Evolutionary conservation across 345 rosid species (phyloP), one percentile per base, ranked within the genome.

Genomic region (Cardamine resedifolia): DNA sequence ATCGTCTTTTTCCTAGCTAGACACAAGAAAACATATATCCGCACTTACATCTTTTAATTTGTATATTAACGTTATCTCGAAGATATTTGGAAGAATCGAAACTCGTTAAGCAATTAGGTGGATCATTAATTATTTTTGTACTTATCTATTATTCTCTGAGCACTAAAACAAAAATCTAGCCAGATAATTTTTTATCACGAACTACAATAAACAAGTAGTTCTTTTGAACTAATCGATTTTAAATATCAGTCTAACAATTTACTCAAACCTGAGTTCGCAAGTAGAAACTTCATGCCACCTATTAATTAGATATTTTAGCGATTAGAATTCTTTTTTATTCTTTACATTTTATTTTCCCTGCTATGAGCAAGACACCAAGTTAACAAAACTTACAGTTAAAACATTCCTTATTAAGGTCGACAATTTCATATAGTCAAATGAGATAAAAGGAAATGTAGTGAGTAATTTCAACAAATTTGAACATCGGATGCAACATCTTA

Each of bases 401-500:
- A 73, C 49, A 56, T 64, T 53, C 58, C 65, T 24, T 18, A 56
- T 33, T 24, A 56, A 64, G 43, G 4, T 26, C 3, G 41, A 64
- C 21, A 6, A 16, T 58, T 23, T 7, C n/a, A 23, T 44, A 14
- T 20, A 16, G 57, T 31, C 64, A 44, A 52, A 51, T 28, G 45
- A 50, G 51, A 51, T 20, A 14, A 61, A 23, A 55, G 57, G 59
- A 34, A 33, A 16, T 31, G 30, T 11, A 16, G 9, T 44, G n/a
- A 31, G 49, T 53, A 7, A 55, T 33, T 64, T 63, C 6, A 44
- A 28, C 41, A 73, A 45, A 53, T 19, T 6, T 43, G 52, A 62
- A 39, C 62, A 71, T 55, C 23, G 30, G 64, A 64, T 64, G 71
- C 30, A 64, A 43, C 69, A 72, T 72, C 69, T 38, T 55, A 72